Percentiles rank a stretch among this genome's conserved stretches.
These are phyloP conservation scores for Lobosporangium transversale DNA, from an alignment of 192 early-diverging fungal genomes.

Conservation along the genomic window DNA sequence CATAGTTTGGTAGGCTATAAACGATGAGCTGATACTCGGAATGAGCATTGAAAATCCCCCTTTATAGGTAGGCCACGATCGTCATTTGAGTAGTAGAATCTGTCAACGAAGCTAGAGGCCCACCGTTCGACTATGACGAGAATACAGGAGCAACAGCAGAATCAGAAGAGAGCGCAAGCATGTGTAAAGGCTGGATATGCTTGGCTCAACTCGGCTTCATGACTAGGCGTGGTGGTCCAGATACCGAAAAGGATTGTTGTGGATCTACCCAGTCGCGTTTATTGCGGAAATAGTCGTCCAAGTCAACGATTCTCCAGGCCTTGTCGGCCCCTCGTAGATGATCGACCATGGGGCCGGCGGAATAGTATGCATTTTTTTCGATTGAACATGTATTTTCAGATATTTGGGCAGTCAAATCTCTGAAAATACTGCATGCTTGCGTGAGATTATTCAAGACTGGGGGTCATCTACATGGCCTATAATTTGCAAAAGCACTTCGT, in stretches of 20 bases:
- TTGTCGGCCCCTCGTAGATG: not conserved
- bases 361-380: slow-evolving; percentile 2
- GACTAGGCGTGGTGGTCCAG: not conserved
- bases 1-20: slow-evolving; percentile 13
- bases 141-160: too few relatives aligned
- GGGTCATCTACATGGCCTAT: not conserved
- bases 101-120: slow-evolving; percentile 9
- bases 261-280: not conserved
- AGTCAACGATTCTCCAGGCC: slow-evolving; percentile 10
- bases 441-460: slow-evolving; percentile 1
- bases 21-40: slow-evolving; percentile 16
- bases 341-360: not conserved
- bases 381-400: slow-evolving; percentile 3
- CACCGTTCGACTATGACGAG: slow-evolving; percentile 24
- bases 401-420: not conserved
- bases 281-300: slow-evolving; percentile 14
- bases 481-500: slow-evolving; percentile 2
- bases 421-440: slow-evolving; percentile 10
- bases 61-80: slow-evolving; percentile 24
- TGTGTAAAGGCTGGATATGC: slow-evolving; percentile 4
- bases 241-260: not conserved
- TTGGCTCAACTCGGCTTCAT: not conserved
- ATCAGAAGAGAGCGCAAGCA: not conserved
- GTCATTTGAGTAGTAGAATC: slow-evolving; percentile 1
- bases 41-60: not conserved